Base-by-base conservation (phyloP, 495 filamentous ascomycete species). In the Friedmanniomyces simplex region DNA sequence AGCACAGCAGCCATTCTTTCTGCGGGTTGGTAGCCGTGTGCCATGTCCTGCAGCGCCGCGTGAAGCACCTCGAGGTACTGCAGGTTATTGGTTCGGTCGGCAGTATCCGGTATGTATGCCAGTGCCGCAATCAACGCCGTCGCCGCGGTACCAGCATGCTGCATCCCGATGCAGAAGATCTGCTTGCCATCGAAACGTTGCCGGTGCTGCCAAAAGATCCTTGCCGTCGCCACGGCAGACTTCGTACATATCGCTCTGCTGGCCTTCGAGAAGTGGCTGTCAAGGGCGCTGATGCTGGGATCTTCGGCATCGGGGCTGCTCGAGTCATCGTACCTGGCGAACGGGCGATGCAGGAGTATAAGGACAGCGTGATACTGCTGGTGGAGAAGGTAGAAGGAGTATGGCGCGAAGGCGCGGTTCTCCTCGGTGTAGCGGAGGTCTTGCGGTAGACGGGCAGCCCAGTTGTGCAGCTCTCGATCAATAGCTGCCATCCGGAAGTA, bases 331-430 rank as follows among this genome's bases (percentile, higher is more conserved):
- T 77, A 77, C 42, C 70, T 70, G 21, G 75, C 74, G 62, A 73
- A 76, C 0, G 77, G 76, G 18, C 77, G 64, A 55, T 78, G 76
- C 8, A 79, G 70, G 0, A 79, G 64, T 26, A 79, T 77, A 47
- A 76, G 68, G 56, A 68, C 72, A 18, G 70, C 67, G 52, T 81
- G 73, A 56, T 78, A 80, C 60, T 79, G 76, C 60, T 77, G 71
- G 57, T 79, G 77, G 0, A 79, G 67, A 6, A 79, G 61, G 60
- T 79, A 80, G 63, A 75, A 79, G 16, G 75, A 73, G 51, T 71
- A 66, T 0, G 74, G 77, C 0, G 77, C 77, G 1, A 68, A 64
- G 50, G 74, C 70, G 58, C 75, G 74, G 62, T 79, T 80, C 25
- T 63, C 63, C 2, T 73, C 72, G 34, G 67, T 74, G 76, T 76